Percentiles rank a stretch among this genome's conserved stretches.
Evolutionary conservation across 2,329 filamentous ascomycete species (phyloP).

Genomic region (Aspergillus sp.): DNA sequence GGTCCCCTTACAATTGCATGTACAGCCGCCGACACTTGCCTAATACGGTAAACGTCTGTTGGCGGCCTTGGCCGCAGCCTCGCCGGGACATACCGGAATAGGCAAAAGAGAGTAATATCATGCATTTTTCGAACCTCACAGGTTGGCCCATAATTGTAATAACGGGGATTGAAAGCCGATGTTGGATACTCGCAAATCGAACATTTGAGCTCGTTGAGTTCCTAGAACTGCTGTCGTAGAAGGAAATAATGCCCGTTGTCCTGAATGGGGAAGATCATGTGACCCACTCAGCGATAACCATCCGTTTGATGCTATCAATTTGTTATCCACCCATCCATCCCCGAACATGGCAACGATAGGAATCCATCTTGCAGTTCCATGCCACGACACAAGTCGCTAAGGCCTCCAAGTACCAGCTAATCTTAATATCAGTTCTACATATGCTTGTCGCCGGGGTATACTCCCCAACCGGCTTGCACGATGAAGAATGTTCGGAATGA

Average conservation of each 20-base stretch:
- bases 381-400: no score
- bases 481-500: constrained; percentile 19
- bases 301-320: no score
- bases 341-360: no score
- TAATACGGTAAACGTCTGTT: background rate
- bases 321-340: no score
- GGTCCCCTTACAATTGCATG: background rate
- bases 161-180: no score
- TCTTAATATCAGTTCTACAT: background rate
- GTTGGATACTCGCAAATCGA: no score
- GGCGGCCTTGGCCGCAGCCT: background rate
- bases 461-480: background rate
- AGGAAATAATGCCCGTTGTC: no score
- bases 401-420: background rate
- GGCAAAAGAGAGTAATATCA: background rate
- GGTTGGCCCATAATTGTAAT: background rate
- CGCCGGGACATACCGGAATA: background rate
- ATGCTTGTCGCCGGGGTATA: background rate
- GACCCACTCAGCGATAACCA: no score
- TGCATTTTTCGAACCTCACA: background rate
- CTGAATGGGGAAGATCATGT: no score
- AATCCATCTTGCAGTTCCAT: no score
- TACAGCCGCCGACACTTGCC: background rate
- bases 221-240: no score
- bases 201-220: no score